Percentiles rank a stretch among this genome's conserved stretches.
Conservation (phyloP, 768 basidiomycete genomes). For the Termitomyces sp. region DNA sequence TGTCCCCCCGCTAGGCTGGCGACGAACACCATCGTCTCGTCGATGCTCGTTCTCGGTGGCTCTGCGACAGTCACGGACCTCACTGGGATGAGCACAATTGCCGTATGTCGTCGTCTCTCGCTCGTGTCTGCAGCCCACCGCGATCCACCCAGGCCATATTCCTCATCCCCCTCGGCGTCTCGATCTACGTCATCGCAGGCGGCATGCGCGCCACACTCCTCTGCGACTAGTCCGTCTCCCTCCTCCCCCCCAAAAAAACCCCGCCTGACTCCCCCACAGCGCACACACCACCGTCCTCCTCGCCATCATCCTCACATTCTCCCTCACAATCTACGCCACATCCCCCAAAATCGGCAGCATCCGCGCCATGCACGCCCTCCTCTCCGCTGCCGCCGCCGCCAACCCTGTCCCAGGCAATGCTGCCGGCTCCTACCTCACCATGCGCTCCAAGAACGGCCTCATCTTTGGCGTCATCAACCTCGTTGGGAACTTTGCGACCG, state of each 20-base stretch:
- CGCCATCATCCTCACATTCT: constrained; percentile 69
- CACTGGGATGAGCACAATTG: constrained; percentile 88
- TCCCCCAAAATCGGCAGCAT: constrained; percentile 77
- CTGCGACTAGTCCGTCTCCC: constrained; percentile 67
- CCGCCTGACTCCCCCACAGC: constrained; percentile 29
- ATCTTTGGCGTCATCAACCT: constrained; percentile 90
- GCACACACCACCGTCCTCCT: constrained; percentile 87
- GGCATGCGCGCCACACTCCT: constrained; percentile 84
- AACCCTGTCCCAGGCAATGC: constrained; percentile 78
- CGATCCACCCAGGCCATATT: constrained; percentile 63
- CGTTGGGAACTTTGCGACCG: constrained; percentile 71
- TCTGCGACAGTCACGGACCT: constrained; percentile 84
- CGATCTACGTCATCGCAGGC: constrained; percentile 86
- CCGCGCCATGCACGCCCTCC: constrained; percentile 70
- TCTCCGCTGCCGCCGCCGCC: constrained; percentile 44
- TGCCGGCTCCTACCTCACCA: constrained; percentile 78
- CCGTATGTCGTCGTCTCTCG: constrained; percentile 29
- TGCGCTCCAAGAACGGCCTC: constrained; percentile 67
- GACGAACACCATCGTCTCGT: constrained; percentile 88
- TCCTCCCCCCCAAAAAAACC: too few species aligned
- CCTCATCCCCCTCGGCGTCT: constrained; percentile 82
- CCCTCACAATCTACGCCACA: constrained; percentile 81
- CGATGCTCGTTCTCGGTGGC: constrained; percentile 75
- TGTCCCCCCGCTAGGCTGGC: constrained; percentile 43
- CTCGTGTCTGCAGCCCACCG: too few species aligned